These are phyloP conservation scores for Aspergillus chevalieri DNA, from an alignment of 2,329 filamentous ascomycete genomes.

Conservation along the genomic window DNA sequence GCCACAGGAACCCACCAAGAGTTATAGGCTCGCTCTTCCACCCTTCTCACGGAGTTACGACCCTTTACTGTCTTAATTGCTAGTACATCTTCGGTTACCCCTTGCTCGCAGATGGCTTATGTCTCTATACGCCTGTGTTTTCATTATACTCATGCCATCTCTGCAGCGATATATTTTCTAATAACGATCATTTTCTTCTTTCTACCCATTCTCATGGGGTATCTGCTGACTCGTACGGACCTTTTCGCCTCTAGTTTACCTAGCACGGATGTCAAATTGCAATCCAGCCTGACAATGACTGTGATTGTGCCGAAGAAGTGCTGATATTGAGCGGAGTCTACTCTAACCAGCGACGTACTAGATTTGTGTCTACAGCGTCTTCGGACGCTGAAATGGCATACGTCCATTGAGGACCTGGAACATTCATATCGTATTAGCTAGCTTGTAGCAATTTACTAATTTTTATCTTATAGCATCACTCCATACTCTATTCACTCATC, in stretches of 20 bases:
- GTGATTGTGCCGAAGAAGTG: slow-evolving; percentile 99
- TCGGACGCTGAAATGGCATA: slow-evolving; percentile 30
- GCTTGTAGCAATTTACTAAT: background rate
- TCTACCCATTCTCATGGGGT: background rate
- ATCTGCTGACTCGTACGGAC: slow-evolving; percentile 8
- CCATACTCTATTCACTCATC: too few species aligned
- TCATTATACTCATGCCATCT: slow-evolving; percentile 10
- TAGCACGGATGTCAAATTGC: slow-evolving; percentile 99
- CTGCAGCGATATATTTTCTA: slow-evolving; percentile 22
- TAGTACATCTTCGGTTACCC: slow-evolving; percentile 7
- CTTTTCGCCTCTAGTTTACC: slow-evolving; percentile 2
- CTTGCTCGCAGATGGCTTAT: slow-evolving; percentile 18
- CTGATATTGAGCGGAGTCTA: slow-evolving; percentile 58
- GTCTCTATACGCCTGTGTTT: slow-evolving; percentile 14
- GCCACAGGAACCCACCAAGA: slow-evolving; percentile 22
- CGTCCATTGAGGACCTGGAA: slow-evolving; percentile 42
- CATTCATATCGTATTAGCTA: slow-evolving; percentile 16
- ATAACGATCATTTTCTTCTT: slow-evolving; percentile 21
- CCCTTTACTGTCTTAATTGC: slow-evolving; percentile 16
- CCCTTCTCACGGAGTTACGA: slow-evolving; percentile 25
- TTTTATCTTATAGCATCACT: background rate
- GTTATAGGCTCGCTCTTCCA: slow-evolving; percentile 28
- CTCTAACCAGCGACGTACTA: slow-evolving; percentile 37
- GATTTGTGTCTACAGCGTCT: slow-evolving; percentile 33
- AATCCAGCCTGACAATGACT: slow-evolving; percentile 76